Evolutionary conservation across 2,329 filamentous ascomycete species (phyloP).

Genomic region (Stagonosporopsis tanaceti): DNA sequence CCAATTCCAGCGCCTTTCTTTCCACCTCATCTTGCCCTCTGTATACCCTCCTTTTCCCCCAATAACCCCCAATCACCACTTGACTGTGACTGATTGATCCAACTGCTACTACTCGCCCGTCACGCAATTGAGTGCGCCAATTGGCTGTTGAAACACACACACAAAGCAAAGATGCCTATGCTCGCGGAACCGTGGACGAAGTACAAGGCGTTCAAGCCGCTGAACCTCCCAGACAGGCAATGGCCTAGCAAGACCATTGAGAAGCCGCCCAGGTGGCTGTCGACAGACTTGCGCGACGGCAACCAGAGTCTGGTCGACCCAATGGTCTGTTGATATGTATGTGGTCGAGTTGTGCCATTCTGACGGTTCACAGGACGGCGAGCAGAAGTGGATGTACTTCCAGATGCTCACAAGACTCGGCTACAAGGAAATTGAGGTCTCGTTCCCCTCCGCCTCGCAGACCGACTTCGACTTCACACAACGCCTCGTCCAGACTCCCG

Average conservation of each 20-base stretch:
- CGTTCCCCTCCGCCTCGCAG: conserved; percentile 92
- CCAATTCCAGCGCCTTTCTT: not conserved
- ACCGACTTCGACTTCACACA: conserved; percentile 97
- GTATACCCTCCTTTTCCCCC: conserved; percentile 1
- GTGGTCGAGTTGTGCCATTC: not conserved
- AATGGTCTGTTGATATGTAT: conserved; percentile 69
- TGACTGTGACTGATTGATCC: conserved; percentile 9
- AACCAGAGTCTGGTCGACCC: conserved; percentile 94
- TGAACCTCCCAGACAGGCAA: conserved; percentile 74
- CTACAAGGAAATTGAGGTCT: conserved; percentile 98
- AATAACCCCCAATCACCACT: conserved; percentile 14
- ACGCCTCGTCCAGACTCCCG: conserved; percentile 83
- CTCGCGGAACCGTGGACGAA: conserved; percentile 80
- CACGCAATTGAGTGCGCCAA: conserved; percentile 2
- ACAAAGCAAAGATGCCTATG: conserved; percentile 54
- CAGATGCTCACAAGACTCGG: conserved; percentile 90
- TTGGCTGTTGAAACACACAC: conserved; percentile 1
- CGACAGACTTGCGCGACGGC: conserved; percentile 87
- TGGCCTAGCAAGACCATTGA: conserved; percentile 85
- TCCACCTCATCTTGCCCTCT: not conserved
- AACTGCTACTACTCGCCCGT: not conserved
- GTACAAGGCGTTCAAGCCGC: conserved; percentile 73
- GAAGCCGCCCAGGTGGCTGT: conserved; percentile 89
- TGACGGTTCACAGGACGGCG: conserved; percentile 71
- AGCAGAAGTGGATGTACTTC: conserved; percentile 96